A percentile compares a stretch with the other conserved stretches of the same genome.
Evolutionary conservation across 495 filamentous ascomycete genomes (phyloP).

Genomic region (Hypoxylon crocopeplum): DNA sequence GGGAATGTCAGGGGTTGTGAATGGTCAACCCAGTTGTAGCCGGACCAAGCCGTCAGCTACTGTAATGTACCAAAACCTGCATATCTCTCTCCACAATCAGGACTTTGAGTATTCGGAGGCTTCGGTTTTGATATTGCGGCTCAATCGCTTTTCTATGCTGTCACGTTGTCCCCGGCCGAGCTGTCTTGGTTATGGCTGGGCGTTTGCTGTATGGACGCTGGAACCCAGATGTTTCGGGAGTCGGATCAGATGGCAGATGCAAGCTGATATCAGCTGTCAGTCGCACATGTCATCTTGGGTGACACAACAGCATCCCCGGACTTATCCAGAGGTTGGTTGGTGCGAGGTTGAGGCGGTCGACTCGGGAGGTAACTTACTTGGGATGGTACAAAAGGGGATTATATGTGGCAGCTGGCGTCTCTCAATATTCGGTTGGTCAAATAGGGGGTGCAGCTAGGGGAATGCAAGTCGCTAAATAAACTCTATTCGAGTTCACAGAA

Average conservation of each 20-base stretch:
- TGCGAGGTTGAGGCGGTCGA: conserved; percentile 9
- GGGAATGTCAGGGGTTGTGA: no score
- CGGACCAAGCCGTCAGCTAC: no score
- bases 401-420: conserved; percentile 9
- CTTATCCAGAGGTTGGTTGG: conserved; percentile 16
- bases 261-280: conserved; percentile 23
- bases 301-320: conserved; percentile 25
- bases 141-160: conserved; percentile 5
- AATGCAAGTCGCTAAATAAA: conserved; percentile 30
- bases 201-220: not conserved
- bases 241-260: conserved; percentile 24
- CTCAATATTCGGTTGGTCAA: conserved; percentile 5
- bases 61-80: no score
- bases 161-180: conserved; percentile 10
- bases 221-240: conserved; percentile 17
- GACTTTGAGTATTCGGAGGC: not conserved
- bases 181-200: not conserved
- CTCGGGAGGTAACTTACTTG: conserved; percentile 17
- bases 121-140: conserved; percentile 16
- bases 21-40: no score
- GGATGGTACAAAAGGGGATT: not conserved
- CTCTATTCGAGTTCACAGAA: conserved; percentile 13
- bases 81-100: not conserved
- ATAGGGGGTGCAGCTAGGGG: conserved; percentile 20
- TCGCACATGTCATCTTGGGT: conserved; percentile 23